Evolutionary conservation across 371 early-diverging fungal genomes (phyloP).

Genomic region (Lichtheimia corymbifera): DNA sequence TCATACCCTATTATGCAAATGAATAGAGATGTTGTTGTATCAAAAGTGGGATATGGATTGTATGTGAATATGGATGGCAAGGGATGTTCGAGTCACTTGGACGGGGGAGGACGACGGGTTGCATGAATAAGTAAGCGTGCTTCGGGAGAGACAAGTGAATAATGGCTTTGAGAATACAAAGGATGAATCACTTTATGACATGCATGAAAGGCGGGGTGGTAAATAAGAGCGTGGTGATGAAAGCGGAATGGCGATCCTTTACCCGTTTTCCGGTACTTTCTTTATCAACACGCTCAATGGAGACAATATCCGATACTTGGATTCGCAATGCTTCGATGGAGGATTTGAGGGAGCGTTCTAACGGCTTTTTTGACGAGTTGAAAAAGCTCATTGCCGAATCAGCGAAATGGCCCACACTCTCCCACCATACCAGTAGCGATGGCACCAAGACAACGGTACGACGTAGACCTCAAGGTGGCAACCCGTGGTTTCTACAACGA

Average conservation of each 20-base stretch:
- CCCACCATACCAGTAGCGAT: not conserved
- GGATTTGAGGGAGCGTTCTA: not conserved
- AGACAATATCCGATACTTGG: not conserved
- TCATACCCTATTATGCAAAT: too few species aligned
- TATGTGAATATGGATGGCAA: too few species aligned
- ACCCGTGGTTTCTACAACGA: slow-evolving; percentile 20
- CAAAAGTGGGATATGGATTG: too few species aligned
- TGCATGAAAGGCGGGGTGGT: too few species aligned
- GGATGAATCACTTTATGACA: too few species aligned
- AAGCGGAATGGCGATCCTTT: not conserved
- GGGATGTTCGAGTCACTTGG: too few species aligned
- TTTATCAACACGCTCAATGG: not conserved
- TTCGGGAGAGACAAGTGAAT: too few species aligned
- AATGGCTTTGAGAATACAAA: too few species aligned
- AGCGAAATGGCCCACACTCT: not conserved
- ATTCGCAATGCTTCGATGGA: not conserved
- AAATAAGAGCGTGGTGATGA: too few species aligned
- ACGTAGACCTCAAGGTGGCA: not conserved
- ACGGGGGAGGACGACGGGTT: too few species aligned
- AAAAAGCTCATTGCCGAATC: not conserved
- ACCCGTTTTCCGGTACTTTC: not conserved
- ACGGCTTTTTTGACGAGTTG: slow-evolving; percentile 3
- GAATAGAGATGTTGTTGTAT: too few species aligned
- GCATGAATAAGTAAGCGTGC: too few species aligned
- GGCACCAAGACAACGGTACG: not conserved